phyloP scores from a whole-genome alignment of 257 asterid genomes.

The Nicotiana obtusifolia region DNA sequence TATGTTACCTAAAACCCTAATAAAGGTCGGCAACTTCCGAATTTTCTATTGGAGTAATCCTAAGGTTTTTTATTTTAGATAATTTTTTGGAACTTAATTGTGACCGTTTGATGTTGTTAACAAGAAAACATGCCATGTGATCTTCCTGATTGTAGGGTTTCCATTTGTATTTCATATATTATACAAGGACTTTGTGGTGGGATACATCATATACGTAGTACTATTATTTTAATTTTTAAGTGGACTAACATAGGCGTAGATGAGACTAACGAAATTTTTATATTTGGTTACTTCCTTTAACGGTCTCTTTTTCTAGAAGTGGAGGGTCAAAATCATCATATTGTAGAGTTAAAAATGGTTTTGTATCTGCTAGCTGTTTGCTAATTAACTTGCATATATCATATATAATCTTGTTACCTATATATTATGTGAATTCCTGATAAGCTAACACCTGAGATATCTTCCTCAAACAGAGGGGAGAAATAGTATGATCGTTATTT shows the following conservation, averaged over 20 bases:
- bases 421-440: too few relatives aligned
- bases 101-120: not conserved
- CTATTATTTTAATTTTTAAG: not conserved
- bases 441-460: too few relatives aligned
- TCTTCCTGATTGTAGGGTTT: conserved; percentile 22
- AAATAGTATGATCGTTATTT: too few relatives aligned
- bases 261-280: not conserved
- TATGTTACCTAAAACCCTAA: conserved; percentile 24
- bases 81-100: conserved; percentile 4
- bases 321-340: not conserved
- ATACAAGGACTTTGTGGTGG: not conserved
- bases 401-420: too few relatives aligned
- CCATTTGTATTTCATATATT: not conserved
- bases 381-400: too few relatives aligned
- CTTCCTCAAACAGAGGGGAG: too few relatives aligned
- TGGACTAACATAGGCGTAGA: not conserved
- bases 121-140: conserved; percentile 54
- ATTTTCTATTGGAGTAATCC: conserved; percentile 25
- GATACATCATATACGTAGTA: too few relatives aligned
- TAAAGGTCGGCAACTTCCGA: conserved; percentile 25
- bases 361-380: too few relatives aligned
- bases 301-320: not conserved
- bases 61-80: conserved; percentile 21
- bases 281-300: not conserved
- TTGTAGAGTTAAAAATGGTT: not conserved